These are phyloP conservation scores for Macrophomina phaseolina DNA, from an alignment of 2,329 filamentous ascomycete species.

Conservation along the genomic window DNA sequence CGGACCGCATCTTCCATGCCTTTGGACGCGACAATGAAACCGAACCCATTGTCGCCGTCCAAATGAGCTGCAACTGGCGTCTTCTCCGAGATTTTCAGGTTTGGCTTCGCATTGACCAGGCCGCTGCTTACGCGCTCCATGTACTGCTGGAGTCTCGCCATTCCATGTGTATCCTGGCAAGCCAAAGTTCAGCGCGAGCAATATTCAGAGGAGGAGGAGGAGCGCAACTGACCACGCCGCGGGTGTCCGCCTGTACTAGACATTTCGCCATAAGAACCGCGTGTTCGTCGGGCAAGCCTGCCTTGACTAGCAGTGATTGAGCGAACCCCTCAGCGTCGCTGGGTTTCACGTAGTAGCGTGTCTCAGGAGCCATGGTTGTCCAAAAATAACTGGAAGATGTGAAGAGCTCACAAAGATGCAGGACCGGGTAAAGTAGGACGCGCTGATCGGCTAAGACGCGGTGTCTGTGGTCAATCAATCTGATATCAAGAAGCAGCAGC, in stretches of 20 bases:
- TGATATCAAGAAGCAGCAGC: too few species aligned
- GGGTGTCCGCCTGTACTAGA: neutral
- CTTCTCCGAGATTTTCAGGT: slow-evolving; percentile 29
- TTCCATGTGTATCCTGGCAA: neutral
- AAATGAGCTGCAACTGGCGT: slow-evolving; percentile 38
- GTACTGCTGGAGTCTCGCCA: slow-evolving; percentile 18
- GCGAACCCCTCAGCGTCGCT: neutral
- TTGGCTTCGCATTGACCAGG: slow-evolving; percentile 10
- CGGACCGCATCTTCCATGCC: slow-evolving; percentile 33
- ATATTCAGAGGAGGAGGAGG: neutral
- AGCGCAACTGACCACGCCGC: neutral
- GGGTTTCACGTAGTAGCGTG: slow-evolving; percentile 2
- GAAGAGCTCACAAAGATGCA: neutral
- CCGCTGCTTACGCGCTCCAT: slow-evolving; percentile 1
- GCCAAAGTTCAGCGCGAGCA: neutral
- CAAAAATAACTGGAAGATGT: neutral
- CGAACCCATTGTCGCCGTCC: slow-evolving; percentile 39
- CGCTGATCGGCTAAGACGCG: too few species aligned
- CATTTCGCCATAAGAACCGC: slow-evolving; percentile 11
- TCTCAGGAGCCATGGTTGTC: neutral
- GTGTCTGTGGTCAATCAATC: too few species aligned
- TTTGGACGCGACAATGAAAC: slow-evolving; percentile 36
- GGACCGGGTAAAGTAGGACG: neutral
- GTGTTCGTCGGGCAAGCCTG: neutral
- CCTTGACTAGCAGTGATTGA: neutral